Percentiles rank a stretch among this genome's conserved stretches.
Conservation (phyloP, 2,329 filamentous ascomycete species). For the Podosphaera xanthii region DNA sequence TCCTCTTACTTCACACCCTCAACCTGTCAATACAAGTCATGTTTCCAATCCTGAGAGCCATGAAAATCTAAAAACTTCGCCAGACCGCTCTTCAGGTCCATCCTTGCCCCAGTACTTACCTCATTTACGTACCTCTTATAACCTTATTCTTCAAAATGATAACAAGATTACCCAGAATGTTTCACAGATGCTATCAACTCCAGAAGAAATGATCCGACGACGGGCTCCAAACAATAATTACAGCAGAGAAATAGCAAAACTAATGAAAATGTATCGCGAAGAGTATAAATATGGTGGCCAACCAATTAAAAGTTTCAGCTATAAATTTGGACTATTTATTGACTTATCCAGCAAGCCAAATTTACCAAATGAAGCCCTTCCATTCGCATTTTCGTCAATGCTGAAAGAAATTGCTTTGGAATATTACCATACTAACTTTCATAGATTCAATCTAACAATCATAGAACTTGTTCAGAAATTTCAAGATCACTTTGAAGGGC, state of each 20-base stretch:
- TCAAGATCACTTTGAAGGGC: not conserved
- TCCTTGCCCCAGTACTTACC: no score
- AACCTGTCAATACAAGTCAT: no score
- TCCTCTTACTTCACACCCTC: not conserved
- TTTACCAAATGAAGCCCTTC: not conserved
- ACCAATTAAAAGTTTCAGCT: not conserved
- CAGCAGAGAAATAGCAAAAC: no score
- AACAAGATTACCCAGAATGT: no score
- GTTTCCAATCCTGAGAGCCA: no score
- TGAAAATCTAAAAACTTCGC: no score
- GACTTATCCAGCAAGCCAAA: not conserved
- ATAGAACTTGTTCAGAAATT: not conserved
- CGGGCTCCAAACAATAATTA: no score
- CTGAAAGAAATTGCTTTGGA: not conserved
- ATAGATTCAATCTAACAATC: not conserved
- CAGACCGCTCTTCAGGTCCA: no score
- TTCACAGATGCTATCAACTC: no score
- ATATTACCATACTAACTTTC: not conserved
- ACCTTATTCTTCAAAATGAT: no score
- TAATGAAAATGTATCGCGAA: not conserved
- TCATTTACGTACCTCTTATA: no score
- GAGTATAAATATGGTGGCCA: not conserved
- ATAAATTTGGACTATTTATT: not conserved
- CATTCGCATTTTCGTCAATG: not conserved
- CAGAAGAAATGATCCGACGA: no score